Base-by-base conservation (phyloP, 495 filamentous ascomycete species). In the Xeromyces bisporus region DNA sequence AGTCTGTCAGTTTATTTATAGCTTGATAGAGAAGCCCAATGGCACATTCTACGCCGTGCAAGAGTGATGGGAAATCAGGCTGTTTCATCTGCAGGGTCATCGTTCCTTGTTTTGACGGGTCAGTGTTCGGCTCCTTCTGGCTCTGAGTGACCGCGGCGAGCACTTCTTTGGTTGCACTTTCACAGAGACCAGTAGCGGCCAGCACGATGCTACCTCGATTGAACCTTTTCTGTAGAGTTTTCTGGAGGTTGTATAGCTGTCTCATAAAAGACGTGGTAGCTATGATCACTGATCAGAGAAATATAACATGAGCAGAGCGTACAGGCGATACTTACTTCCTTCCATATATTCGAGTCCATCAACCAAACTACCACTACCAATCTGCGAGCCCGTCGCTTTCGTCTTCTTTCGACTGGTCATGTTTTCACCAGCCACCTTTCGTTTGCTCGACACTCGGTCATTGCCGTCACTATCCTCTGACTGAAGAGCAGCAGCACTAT, bases 171-270 rank as follows among this genome's bases (percentile, higher is more conserved):
- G 39, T 42, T 1, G 48, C 39, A 8, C 38, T 31, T 23, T 48
- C 50, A 33, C 53, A 61, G 9, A 60, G 17, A 3, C 24, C 34
- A 0, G 51, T 36, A 3, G 47, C 42, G 17, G 43, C 39, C 1
- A 35, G 37, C 2, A 43, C 36, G 15, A 64, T 37, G 7, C 21
- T 18, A 3, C 29, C 29, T 26, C 25, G 18, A 31, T 38, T 49
- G 7, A 34, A 36, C 17, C 33, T 47, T 33, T 43, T 56, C 23
- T 55, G 50, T 1, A 61, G 24, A 1, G 42, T 29, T 8, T 44
- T 49, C 21, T 62, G 48, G 0, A 64, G 44, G 1, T 25, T 35
- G 33, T 38, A 53, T 1, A 61, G 32, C 11, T 56, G 51, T 29
- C 56, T 48, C 40, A 50, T 43, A 18, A 58, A 46, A 1, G 51